These are phyloP conservation scores for Amanita fuliginea DNA, from an alignment of 768 basidiomycete genomes.

Conservation along the genomic window DNA sequence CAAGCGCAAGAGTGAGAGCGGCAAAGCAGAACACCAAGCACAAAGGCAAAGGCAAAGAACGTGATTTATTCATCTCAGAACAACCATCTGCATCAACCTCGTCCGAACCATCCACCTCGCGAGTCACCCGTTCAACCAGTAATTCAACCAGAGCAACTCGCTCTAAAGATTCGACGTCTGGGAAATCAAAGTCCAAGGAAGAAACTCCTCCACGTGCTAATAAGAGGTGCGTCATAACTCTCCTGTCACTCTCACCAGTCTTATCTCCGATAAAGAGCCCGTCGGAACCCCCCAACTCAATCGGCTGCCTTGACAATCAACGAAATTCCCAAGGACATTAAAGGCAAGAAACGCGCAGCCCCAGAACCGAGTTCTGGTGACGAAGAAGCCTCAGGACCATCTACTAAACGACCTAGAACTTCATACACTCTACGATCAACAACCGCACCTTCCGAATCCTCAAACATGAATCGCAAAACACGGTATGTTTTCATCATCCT, in stretches of 20 bases:
- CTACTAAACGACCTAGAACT: slow-evolving; percentile 54
- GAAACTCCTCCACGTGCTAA: slow-evolving; percentile 34
- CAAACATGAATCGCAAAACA: slow-evolving; percentile 68
- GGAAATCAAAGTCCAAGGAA: slow-evolving; percentile 59
- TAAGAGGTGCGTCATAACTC: slow-evolving; percentile 48
- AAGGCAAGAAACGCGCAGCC: slow-evolving; percentile 89
- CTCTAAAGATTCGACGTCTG: slow-evolving; percentile 33
- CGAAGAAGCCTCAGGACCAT: slow-evolving; percentile 41
- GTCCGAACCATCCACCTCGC: slow-evolving; percentile 21
- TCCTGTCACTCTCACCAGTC: slow-evolving; percentile 12
- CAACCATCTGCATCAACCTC: slow-evolving; percentile 19
- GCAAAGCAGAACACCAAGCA: slow-evolving; percentile 61
- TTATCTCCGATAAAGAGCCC: slow-evolving; percentile 34
- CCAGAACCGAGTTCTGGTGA: slow-evolving; percentile 63
- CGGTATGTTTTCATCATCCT: slow-evolving; percentile 29
- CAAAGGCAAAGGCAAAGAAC: slow-evolving; percentile 44
- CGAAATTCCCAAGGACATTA: slow-evolving; percentile 65
- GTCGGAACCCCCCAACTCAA: slow-evolving; percentile 38
- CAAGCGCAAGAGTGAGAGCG: slow-evolving; percentile 67
- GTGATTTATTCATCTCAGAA: slow-evolving; percentile 27
- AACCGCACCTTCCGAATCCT: slow-evolving; percentile 27
- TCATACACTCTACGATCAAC: slow-evolving; percentile 61
- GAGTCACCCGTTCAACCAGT: slow-evolving; percentile 33
- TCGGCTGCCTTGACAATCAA: slow-evolving; percentile 49
- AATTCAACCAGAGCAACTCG: slow-evolving; percentile 37